Evolutionary conservation across 2,329 filamentous ascomycete species (phyloP), one percentile per base, ranked within the genome.

Genomic region (Colletotrichum chlorophyti): DNA sequence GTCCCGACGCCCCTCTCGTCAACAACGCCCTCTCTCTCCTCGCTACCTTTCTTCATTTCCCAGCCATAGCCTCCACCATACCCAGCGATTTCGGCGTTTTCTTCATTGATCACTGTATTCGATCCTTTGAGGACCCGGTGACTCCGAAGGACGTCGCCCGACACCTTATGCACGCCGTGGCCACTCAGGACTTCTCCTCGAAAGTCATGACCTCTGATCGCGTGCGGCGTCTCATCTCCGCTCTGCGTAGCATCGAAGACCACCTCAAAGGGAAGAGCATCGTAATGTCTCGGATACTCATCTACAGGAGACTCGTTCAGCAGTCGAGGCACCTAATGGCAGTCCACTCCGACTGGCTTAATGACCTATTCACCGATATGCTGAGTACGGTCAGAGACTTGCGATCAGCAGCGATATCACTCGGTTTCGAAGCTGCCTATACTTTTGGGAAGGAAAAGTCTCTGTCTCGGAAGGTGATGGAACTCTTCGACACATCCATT

Each of bases 211-310:
- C 86, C 0, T 74, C 79, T 4, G 83, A 90, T 43, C 85, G 91
- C 49, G 84, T 91, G 2, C 86, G 87, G 27, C 86, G 86, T 32
- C 78, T 97, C 11, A 78, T 99, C 10, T 78, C 83, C 1, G 84
- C 87, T 0, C 75, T 98, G 7, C 86, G 91, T 68, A 84, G 82
- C 6, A 85, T 97, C 31, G 89, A 92, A 52, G 81, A 89, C 3
- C 84, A 89, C 49, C 76, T 94, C 37, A 88, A 83, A 59, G 93
- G 93, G 15, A 96, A 93, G 69, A 92, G 89, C 60, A 90, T 96
- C 32, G 78, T 93, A 34, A 87, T 89, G 65, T 88, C 90, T 58
- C 87, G 94, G 14, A 80, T 97, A 10, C 79, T 86, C 42, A 89
- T 96, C 48, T 97, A 97, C 70, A 86, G 87, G 62, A 88, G 87